Percentiles rank a stretch among this genome's conserved stretches.
These are phyloP conservation scores for Backusella liffmaniae DNA, from an alignment of 192 early-diverging fungal species.

Conservation along the genomic window DNA sequence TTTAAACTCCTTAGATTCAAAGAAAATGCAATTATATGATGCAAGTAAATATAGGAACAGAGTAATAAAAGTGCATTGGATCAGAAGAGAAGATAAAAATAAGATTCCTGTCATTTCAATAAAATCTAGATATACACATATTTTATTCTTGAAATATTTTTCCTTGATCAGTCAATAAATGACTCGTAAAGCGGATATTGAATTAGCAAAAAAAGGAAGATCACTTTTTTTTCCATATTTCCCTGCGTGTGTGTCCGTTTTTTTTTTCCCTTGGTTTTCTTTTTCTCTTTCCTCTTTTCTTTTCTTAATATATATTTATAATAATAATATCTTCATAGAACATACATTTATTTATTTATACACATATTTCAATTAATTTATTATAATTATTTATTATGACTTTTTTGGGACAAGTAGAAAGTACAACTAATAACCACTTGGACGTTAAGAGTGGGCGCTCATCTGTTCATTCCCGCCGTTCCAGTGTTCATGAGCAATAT, in stretches of 20 bases:
- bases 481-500: not conserved
- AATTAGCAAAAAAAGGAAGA: not conserved
- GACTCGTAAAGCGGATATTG: not conserved
- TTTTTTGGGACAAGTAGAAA: not conserved
- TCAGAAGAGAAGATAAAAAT: too few species aligned
- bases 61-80: too few species aligned
- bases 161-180: too few species aligned
- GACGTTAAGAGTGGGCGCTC: not conserved
- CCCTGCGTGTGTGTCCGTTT: not conserved
- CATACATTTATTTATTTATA: not conserved
- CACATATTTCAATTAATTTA: not conserved
- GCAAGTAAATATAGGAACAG: too few species aligned
- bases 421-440: not conserved
- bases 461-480: constrained; percentile 7
- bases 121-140: too few species aligned
- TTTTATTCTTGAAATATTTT: too few species aligned
- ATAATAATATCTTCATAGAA: not conserved
- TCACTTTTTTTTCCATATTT: constrained; percentile 3
- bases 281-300: not conserved
- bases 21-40: too few species aligned
- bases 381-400: constrained; percentile 5
- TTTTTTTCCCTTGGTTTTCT: not conserved
- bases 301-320: not conserved
- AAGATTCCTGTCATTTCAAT: too few species aligned
- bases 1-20: too few species aligned